A percentile compares a stretch with the other conserved stretches of the same genome.
These are phyloP conservation scores for Arthrobotrys sphaeroides DNA, from an alignment of 2,329 filamentous ascomycete genomes.

Conservation along the genomic window DNA sequence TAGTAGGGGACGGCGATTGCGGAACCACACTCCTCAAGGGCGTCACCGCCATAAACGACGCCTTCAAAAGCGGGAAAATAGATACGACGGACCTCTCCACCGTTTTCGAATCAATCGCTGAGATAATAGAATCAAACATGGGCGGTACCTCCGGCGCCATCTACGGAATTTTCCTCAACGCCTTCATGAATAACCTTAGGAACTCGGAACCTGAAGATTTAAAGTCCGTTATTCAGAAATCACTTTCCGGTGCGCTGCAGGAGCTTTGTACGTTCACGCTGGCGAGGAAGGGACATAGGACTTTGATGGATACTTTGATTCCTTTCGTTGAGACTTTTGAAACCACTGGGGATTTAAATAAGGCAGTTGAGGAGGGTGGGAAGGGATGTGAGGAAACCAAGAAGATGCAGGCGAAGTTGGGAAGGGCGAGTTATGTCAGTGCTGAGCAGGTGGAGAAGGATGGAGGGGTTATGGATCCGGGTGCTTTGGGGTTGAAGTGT, in stretches of 20 bases:
- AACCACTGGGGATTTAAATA: constrained; percentile 66
- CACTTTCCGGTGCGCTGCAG: constrained; percentile 60
- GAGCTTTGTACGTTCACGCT: constrained; percentile 67
- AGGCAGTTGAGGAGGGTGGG: constrained; percentile 69
- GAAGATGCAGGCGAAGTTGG: constrained; percentile 72
- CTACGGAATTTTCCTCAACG: constrained; percentile 59
- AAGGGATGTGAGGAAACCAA: constrained; percentile 72
- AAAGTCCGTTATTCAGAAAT: constrained; percentile 21
- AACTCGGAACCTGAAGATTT: constrained; percentile 56
- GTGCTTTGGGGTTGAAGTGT: constrained; percentile 72
- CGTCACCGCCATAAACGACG: constrained; percentile 60
- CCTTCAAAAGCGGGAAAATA: constrained; percentile 67
- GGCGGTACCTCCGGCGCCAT: constrained; percentile 60
- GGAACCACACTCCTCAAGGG: constrained; percentile 64
- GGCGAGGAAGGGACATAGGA: constrained; percentile 68
- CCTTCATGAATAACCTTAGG: constrained; percentile 59
- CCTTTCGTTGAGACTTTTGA: constrained; percentile 66
- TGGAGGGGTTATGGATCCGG: constrained; percentile 71
- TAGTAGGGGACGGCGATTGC: constrained; percentile 61
- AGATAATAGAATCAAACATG: constrained; percentile 66
- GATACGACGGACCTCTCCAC: constrained; percentile 60
- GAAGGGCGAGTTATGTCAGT: constrained; percentile 75
- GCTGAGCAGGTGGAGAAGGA: constrained; percentile 65
- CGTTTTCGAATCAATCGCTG: constrained; percentile 65
- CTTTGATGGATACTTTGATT: constrained; percentile 69